These are phyloP conservation scores for Phytopythium oedochilum DNA, from an alignment of 352 stramenopile genomes.

Conservation along the genomic window DNA sequence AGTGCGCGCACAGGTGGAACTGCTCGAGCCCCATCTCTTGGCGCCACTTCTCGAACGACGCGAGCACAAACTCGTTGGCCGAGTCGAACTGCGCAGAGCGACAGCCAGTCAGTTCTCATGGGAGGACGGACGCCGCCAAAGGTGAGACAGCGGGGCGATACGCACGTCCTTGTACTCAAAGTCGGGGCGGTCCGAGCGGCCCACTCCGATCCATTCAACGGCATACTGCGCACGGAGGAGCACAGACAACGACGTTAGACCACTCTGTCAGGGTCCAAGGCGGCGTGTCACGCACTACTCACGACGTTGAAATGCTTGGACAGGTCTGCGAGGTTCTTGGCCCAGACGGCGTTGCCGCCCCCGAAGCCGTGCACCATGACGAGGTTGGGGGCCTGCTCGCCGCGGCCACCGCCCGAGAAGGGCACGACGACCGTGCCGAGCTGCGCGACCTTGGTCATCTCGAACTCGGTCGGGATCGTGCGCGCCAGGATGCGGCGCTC, in stretches of 20 bases:
- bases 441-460: constrained; percentile 77
- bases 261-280: neutral
- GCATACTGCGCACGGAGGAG: constrained; percentile 43
- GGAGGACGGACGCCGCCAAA: too few relatives aligned
- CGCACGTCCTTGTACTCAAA: constrained; percentile 66
- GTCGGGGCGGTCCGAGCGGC: constrained; percentile 72
- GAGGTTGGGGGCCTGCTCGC: constrained; percentile 51
- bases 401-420: constrained; percentile 62
- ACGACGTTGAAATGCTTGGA: constrained; percentile 85
- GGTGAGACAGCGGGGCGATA: neutral
- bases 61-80: constrained; percentile 68
- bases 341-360: constrained; percentile 76
- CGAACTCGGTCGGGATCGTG: constrained; percentile 38
- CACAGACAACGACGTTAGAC: neutral
- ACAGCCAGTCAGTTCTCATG: neutral
- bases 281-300: constrained; percentile 5
- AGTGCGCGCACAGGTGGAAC: constrained; percentile 77
- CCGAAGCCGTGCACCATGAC: constrained; percentile 82
- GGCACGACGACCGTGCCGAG: constrained; percentile 79
- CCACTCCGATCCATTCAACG: constrained; percentile 82
- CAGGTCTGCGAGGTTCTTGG: constrained; percentile 74
- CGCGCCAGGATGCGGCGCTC: constrained; percentile 61
- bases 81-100: constrained; percentile 53
- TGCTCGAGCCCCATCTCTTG: constrained; percentile 63
- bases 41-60: constrained; percentile 70